Percentiles rank a stretch among this genome's conserved stretches.
Conservation (phyloP, 1,139 yeast species). For the Blastobotrys aristatus region DNA sequence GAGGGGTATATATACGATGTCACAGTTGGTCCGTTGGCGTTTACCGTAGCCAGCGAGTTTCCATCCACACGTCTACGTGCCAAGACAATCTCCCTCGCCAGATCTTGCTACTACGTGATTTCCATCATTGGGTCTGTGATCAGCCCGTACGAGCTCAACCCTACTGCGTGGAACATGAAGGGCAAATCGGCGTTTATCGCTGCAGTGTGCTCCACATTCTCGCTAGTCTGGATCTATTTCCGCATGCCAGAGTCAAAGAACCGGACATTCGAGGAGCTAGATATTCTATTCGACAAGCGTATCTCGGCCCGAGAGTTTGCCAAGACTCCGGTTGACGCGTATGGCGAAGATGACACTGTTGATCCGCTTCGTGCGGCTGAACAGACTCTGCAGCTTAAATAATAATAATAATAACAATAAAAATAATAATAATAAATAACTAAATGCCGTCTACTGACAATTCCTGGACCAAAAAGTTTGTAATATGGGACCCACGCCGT, state of each 20-base stretch:
- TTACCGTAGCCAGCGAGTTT: constrained; percentile 51
- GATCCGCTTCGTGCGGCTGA: too few species aligned
- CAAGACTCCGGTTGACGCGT: constrained; percentile 5
- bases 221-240: constrained; percentile 43
- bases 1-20: constrained; percentile 41
- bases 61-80: constrained; percentile 51
- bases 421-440: too few species aligned
- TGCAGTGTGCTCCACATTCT: constrained; percentile 45
- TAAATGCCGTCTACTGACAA: too few species aligned
- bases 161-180: constrained; percentile 50
- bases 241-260: constrained; percentile 56
- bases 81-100: constrained; percentile 50
- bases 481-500: too few species aligned
- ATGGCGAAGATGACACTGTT: not conserved
- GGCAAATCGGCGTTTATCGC: constrained; percentile 49
- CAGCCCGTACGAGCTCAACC: constrained; percentile 53
- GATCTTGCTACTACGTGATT: constrained; percentile 44
- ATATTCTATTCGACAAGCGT: constrained; percentile 29
- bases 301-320: constrained; percentile 21
- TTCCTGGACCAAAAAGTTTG: too few species aligned
- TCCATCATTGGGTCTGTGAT: constrained; percentile 42
- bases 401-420: too few species aligned
- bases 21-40: constrained; percentile 53
- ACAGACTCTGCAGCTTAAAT: too few species aligned
- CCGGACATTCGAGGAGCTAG: constrained; percentile 57